A percentile compares a stretch with the other conserved stretches of the same genome.
Evolutionary conservation across 2,329 filamentous ascomycete species (phyloP).

Genomic region (Ceratocystis lukuohia): DNA sequence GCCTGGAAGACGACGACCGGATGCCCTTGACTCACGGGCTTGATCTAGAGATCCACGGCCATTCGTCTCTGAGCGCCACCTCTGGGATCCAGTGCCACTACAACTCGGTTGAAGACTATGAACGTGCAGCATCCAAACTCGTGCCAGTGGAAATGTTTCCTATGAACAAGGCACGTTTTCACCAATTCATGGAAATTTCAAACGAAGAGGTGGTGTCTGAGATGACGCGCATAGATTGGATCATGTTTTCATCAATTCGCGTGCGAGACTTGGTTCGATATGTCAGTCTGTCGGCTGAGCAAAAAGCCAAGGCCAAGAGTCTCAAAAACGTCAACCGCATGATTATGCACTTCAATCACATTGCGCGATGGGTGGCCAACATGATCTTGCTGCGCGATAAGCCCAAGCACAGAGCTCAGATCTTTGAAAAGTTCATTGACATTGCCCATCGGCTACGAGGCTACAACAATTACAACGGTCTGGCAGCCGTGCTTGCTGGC

Average conservation of each 20-base stretch:
- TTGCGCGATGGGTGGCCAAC: slow-evolving; percentile 69
- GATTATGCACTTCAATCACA: slow-evolving; percentile 83
- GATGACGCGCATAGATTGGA: slow-evolving; percentile 91
- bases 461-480: slow-evolving; percentile 91
- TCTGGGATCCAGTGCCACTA: slow-evolving; percentile 31
- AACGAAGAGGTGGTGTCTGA: slow-evolving; percentile 82
- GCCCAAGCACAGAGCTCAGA: slow-evolving; percentile 80
- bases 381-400: slow-evolving; percentile 86
- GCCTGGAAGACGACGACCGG: slow-evolving; percentile 33
- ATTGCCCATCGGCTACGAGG: slow-evolving; percentile 76
- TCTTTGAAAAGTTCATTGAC: slow-evolving; percentile 91
- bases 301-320: slow-evolving; percentile 62
- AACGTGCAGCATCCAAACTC: slow-evolving; percentile 60
- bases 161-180: slow-evolving; percentile 76
- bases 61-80: slow-evolving; percentile 12
- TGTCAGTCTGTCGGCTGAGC: slow-evolving; percentile 59
- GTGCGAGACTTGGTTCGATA: slow-evolving; percentile 87
- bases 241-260: slow-evolving; percentile 91
- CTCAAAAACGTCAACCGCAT: slow-evolving; percentile 84
- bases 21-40: slow-evolving; percentile 21
- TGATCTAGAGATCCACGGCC: slow-evolving; percentile 18
- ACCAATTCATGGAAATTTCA: slow-evolving; percentile 73
- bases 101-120: slow-evolving; percentile 62
- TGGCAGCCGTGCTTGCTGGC: slow-evolving; percentile 87
- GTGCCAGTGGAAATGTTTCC: slow-evolving; percentile 55